These are phyloP conservation scores for Hypomontagnella monticulosa DNA, from an alignment of 495 filamentous ascomycete species.

Conservation along the genomic window DNA sequence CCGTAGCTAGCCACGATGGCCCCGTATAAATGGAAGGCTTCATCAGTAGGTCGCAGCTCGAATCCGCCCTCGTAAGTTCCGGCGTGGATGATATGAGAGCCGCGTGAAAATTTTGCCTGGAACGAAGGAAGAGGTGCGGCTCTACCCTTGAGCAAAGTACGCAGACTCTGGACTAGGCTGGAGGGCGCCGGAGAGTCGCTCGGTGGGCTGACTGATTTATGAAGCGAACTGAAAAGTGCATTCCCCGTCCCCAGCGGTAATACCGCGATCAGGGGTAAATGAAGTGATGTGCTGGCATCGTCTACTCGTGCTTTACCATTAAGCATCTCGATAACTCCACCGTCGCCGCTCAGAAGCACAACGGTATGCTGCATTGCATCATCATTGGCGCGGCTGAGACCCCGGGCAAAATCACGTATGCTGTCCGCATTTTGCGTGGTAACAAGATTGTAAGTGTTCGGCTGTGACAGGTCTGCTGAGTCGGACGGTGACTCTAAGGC, in stretches of 20 bases:
- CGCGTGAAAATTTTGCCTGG: slow-evolving; percentile 71
- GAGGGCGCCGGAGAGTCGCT: slow-evolving; percentile 29
- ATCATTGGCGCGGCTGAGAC: slow-evolving; percentile 53
- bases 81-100: slow-evolving; percentile 60
- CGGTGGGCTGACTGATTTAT: slow-evolving; percentile 47
- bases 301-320: slow-evolving; percentile 57
- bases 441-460: slow-evolving; percentile 55
- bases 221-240: slow-evolving; percentile 78
- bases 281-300: neutral
- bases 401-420: slow-evolving; percentile 67
- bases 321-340: slow-evolving; percentile 79
- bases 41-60: slow-evolving; percentile 16
- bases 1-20: slow-evolving; percentile 88
- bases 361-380: slow-evolving; percentile 57
- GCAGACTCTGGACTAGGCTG: slow-evolving; percentile 59
- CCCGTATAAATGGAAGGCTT: slow-evolving; percentile 64
- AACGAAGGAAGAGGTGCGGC: slow-evolving; percentile 64
- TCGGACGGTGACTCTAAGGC: slow-evolving; percentile 5
- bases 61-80: slow-evolving; percentile 27
- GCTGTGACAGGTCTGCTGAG: slow-evolving; percentile 19
- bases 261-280: slow-evolving; percentile 67
- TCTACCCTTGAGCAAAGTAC: slow-evolving; percentile 65
- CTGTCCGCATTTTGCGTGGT: slow-evolving; percentile 68
- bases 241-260: slow-evolving; percentile 89
- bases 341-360: slow-evolving; percentile 85